Percentiles rank a stretch among this genome's conserved stretches.
Evolutionary conservation across 2,329 filamentous ascomycete species (phyloP).

Genomic region (Aspergillus fructus): DNA sequence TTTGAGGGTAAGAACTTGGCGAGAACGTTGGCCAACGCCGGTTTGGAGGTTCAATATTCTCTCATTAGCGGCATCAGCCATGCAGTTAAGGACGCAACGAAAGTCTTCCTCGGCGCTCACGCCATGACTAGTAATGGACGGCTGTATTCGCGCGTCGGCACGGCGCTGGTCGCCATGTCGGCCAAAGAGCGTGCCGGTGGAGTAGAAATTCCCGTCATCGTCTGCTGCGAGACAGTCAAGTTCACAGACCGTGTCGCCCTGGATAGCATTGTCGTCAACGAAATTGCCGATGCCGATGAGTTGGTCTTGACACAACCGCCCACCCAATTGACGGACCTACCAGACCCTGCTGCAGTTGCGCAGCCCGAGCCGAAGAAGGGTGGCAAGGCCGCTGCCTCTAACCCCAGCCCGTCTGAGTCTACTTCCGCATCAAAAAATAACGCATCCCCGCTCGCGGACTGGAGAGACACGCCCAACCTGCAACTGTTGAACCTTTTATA

Average conservation of each 20-base stretch:
- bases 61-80: constrained; percentile 76
- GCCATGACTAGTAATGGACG: constrained; percentile 94
- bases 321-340: constrained; percentile 34
- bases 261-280: constrained; percentile 91
- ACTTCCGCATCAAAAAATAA: constrained; percentile 26
- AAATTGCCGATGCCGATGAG: constrained; percentile 76
- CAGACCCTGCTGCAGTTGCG: constrained; percentile 24
- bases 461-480: constrained; percentile 59
- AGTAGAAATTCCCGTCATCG: constrained; percentile 75
- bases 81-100: constrained; percentile 68
- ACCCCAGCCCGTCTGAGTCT: constrained; percentile 21
- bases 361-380: constrained; percentile 32
- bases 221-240: constrained; percentile 92
- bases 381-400: constrained; percentile 25
- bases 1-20: constrained; percentile 72
- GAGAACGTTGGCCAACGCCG: constrained; percentile 65
- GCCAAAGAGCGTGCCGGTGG: constrained; percentile 61
- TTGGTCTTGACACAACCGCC: constrained; percentile 41
- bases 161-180: constrained; percentile 80
- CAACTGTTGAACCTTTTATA: constrained; percentile 77
- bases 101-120: constrained; percentile 82
- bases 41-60: constrained; percentile 76
- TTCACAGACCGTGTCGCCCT: constrained; percentile 87
- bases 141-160: constrained; percentile 84
- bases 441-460: constrained; percentile 48